A percentile compares a stretch with the other conserved stretches of the same genome.
These are phyloP conservation scores for Alisma plantagoaquatica DNA, from an alignment of 106 monocot species.

Conservation along the genomic window DNA sequence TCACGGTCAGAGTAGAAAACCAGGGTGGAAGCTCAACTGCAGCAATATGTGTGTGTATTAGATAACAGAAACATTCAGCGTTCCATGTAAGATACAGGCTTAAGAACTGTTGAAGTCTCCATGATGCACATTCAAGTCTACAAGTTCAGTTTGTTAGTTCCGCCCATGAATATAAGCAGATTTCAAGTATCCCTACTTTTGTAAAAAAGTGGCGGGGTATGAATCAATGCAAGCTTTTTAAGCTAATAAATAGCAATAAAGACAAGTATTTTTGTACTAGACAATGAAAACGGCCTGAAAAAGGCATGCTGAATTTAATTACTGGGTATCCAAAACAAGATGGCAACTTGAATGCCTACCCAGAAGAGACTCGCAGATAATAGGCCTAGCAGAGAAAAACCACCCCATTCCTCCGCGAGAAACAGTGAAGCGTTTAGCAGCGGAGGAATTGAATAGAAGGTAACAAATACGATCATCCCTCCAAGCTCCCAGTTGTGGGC, in stretches of 20 bases:
- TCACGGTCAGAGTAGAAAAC: conserved; percentile 44
- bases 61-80: background rate
- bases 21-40: conserved; percentile 62
- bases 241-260: too few relatives aligned
- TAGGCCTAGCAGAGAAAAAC: too few relatives aligned
- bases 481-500: background rate
- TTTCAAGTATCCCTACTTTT: background rate
- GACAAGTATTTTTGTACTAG: too few relatives aligned
- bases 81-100: background rate
- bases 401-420: too few relatives aligned
- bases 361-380: too few relatives aligned
- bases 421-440: too few relatives aligned
- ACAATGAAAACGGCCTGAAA: too few relatives aligned
- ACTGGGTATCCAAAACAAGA: too few relatives aligned
- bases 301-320: too few relatives aligned
- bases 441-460: background rate
- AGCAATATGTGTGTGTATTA: background rate
- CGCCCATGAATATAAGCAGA: too few relatives aligned
- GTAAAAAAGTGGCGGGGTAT: background rate
- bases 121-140: background rate
- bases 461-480: background rate
- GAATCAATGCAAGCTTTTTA: background rate
- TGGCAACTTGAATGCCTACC: too few relatives aligned
- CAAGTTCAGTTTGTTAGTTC: background rate
- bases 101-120: background rate